Evolutionary conservation across 345 rosid species (phyloP), one percentile per base, ranked within the genome.

Genomic region (Ailanthus altissimus): DNA sequence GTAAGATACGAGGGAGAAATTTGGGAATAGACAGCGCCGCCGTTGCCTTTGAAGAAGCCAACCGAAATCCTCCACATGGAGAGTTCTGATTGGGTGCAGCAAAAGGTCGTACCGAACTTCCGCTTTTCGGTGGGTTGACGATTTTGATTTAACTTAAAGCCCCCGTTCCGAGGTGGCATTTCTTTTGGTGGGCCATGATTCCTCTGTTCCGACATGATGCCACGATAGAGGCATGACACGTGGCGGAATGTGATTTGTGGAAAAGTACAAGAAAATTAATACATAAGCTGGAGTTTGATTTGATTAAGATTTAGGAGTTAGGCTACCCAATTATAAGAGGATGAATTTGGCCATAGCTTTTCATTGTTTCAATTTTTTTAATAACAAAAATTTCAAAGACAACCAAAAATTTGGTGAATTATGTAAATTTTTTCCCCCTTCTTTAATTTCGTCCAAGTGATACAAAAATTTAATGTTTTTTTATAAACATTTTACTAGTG

Each of bases 151-250:
- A n/a, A 51, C 32, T 58, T 56, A 38, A 58, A 23, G 45, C 57
- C 13, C 56, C 6, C 0, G 26, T 20, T 72, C 21, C 78, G 79
- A 79, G 69, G 16, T 77, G 87, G 82, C 78, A 4, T 1, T 32
- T 32, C 3, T 32, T 0, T 6, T n/a, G n/a, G 75, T 79, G 86
- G 88, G 81, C 80, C 77, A 82, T 84, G 87, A 83, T 82, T 79
- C 87, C 78, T 5, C 11, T 67, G 84, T 65, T 73, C 76, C 85
- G 77, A 75, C 90, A 83, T 47, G 67, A 74, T 21, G 63, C 78
- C 76, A 63, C 46, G 70, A 79, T 3, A 6, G 83, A 80, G 32
- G 8, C 23, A 40, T 57, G 0, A 5, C 28, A 78, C 82, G 82
- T 73, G 88, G 83, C 65, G 20, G 5, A 4, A 23, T 3, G 4